A percentile compares a stretch with the other conserved stretches of the same genome.
Evolutionary conservation across 1,284 basidiomycete genomes (phyloP).

Genomic region (Ustilago curta): DNA sequence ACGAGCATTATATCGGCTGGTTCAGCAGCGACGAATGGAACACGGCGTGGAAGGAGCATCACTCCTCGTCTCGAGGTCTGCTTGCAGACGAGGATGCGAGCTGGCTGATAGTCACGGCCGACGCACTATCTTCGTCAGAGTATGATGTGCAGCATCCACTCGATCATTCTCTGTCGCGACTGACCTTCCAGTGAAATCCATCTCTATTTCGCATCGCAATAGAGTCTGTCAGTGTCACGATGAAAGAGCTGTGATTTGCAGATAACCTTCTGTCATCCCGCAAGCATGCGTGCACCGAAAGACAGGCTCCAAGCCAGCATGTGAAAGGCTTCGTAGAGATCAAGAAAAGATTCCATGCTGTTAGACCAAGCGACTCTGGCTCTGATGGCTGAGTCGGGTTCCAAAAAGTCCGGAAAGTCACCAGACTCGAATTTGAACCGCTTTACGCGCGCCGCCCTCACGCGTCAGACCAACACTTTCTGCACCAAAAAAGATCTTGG

Average conservation of each 20-base stretch:
- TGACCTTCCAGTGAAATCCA: background rate
- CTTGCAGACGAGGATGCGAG: too few species aligned
- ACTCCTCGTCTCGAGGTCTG: background rate
- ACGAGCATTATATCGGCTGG: conserved; percentile 67
- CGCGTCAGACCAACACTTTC: conserved; percentile 37
- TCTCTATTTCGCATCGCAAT: background rate
- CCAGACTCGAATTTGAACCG: conserved; percentile 3
- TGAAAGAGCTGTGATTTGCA: too few species aligned
- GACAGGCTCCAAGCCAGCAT: background rate
- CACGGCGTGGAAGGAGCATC: conserved; percentile 21
- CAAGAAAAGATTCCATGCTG: background rate
- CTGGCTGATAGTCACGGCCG: too few species aligned
- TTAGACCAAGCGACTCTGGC: background rate
- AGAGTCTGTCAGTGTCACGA: too few species aligned
- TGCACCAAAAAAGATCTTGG: conserved; percentile 12
- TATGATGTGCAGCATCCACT: too few species aligned
- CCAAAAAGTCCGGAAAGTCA: conserved; percentile 8
- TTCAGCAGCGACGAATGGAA: conserved; percentile 51
- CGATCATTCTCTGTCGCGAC: too few species aligned
- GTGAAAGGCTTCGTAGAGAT: background rate
- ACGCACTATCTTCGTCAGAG: too few species aligned
- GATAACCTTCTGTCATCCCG: too few species aligned
- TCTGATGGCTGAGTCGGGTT: conserved; percentile 20
- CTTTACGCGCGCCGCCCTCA: conserved; percentile 24
- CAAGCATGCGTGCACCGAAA: too few species aligned